Conservation (phyloP, 345 rosid genomes). For the Populus deltoides region DNA sequence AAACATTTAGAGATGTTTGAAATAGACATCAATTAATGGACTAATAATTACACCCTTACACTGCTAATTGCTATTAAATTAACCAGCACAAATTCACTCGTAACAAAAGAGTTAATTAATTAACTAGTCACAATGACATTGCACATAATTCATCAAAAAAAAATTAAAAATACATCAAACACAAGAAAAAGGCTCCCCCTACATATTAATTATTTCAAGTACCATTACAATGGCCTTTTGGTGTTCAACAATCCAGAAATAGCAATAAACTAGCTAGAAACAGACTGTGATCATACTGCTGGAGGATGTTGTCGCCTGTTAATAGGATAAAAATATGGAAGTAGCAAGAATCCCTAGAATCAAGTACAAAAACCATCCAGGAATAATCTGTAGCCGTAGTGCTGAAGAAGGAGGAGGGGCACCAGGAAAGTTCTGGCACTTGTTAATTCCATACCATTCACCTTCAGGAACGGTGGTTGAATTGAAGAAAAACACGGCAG, state of each 20-base stretch:
- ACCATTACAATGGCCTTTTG: neutral
- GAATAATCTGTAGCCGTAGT: neutral
- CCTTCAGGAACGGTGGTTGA: neutral
- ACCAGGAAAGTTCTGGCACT: neutral
- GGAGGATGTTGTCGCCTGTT: neutral
- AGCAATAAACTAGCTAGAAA: neutral
- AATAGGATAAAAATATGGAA: slow-evolving; percentile 24
- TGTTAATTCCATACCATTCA: slow-evolving; percentile 24
- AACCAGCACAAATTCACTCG: neutral
- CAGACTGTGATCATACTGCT: neutral
- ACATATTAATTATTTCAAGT: no score
- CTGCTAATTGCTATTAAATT: neutral
- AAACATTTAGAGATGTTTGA: no score
- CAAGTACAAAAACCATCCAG: slow-evolving; percentile 11
- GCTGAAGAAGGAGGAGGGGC: slow-evolving; percentile 39
- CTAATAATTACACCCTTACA: neutral
- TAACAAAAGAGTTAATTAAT: no score
- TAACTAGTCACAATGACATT: neutral
- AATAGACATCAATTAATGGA: no score
- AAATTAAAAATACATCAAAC: no score
- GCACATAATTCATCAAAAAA: neutral
- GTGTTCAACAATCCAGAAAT: neutral
- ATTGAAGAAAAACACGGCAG: slow-evolving; percentile 14
- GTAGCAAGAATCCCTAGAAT: slow-evolving; percentile 30
- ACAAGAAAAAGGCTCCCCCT: no score